Evolutionary conservation across 1,139 yeast genomes (phyloP).

Genomic region (Suhomyces panamericanus): DNA sequence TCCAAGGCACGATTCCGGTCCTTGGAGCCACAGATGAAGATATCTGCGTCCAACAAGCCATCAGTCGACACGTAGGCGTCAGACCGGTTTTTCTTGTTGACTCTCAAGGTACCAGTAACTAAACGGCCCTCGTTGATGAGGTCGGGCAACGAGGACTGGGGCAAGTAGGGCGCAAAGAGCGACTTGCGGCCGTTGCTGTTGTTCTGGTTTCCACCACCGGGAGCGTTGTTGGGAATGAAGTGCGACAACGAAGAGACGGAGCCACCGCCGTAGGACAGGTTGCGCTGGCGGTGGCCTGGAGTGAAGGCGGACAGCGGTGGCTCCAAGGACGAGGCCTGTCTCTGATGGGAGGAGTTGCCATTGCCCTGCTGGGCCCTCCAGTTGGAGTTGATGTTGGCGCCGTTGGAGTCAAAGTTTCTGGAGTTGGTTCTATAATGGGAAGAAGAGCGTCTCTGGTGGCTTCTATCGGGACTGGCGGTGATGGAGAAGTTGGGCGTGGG

Average conservation of each 20-base stretch:
- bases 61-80: slow-evolving; percentile 98
- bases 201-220: slow-evolving; percentile 24
- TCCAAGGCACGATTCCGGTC: slow-evolving; percentile 97
- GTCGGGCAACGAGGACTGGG: slow-evolving; percentile 90
- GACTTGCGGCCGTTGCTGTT: slow-evolving; percentile 66
- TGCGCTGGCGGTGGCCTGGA: slow-evolving; percentile 78
- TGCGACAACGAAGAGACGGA: slow-evolving; percentile 62
- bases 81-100: slow-evolving; percentile 91
- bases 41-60: slow-evolving; percentile 92
- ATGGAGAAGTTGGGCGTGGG: slow-evolving; percentile 47
- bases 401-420: slow-evolving; percentile 54
- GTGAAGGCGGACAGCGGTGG: slow-evolving; percentile 55
- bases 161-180: slow-evolving; percentile 91
- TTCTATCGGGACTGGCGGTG: slow-evolving; percentile 44
- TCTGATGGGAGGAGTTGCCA: slow-evolving; percentile 14
- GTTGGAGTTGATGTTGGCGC: slow-evolving; percentile 51
- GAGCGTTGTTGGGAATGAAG: slow-evolving; percentile 29
- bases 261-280: slow-evolving; percentile 59
- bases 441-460: slow-evolving; percentile 45
- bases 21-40: slow-evolving; percentile 97
- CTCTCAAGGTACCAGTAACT: slow-evolving; percentile 90
- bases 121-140: slow-evolving; percentile 85
- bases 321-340: slow-evolving; percentile 36
- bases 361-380: slow-evolving; percentile 53
- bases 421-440: slow-evolving; percentile 59